phyloP scores from a whole-genome alignment of 2,329 filamentous ascomycete species.

The Sporothrix curviconia region DNA sequence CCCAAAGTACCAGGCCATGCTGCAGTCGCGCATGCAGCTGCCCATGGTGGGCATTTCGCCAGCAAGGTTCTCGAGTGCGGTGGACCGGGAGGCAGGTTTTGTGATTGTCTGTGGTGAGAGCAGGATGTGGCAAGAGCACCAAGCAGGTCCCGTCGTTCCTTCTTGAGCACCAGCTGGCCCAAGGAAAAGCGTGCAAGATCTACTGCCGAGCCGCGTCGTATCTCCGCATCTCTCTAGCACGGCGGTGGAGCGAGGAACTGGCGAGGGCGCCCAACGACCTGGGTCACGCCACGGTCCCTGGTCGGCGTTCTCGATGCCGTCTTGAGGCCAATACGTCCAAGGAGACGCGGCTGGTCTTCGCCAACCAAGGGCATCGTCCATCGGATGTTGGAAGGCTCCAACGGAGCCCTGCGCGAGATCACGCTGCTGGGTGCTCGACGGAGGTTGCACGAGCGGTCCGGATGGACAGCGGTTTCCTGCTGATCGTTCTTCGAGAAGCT shows the following conservation, averaged over 20 bases:
- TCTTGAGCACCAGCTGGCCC: constrained; percentile 76
- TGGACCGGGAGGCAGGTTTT: constrained; percentile 75
- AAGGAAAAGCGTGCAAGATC: constrained; percentile 78
- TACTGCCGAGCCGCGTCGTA: constrained; percentile 89
- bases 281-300: constrained; percentile 73
- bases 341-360: constrained; percentile 81
- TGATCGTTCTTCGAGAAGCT: constrained; percentile 87
- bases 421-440: constrained; percentile 94
- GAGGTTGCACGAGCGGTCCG: constrained; percentile 91
- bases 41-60: constrained; percentile 84
- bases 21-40: constrained; percentile 67
- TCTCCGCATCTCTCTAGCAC: constrained; percentile 93
- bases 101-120: constrained; percentile 95
- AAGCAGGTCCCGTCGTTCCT: constrained; percentile 95
- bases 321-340: constrained; percentile 79
- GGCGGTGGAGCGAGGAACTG: constrained; percentile 88
- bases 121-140: constrained; percentile 94
- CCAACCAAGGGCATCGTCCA: constrained; percentile 91
- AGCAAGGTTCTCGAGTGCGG: constrained; percentile 68
- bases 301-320: constrained; percentile 92
- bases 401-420: constrained; percentile 78
- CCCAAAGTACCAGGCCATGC: constrained; percentile 71
- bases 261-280: constrained; percentile 78
- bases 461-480: constrained; percentile 95
- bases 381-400: constrained; percentile 87